A percentile compares a stretch with the other conserved stretches of the same genome.
phyloP scores from a whole-genome alignment of 2,329 filamentous ascomycete genomes.

The Fusarium xylarioides region DNA sequence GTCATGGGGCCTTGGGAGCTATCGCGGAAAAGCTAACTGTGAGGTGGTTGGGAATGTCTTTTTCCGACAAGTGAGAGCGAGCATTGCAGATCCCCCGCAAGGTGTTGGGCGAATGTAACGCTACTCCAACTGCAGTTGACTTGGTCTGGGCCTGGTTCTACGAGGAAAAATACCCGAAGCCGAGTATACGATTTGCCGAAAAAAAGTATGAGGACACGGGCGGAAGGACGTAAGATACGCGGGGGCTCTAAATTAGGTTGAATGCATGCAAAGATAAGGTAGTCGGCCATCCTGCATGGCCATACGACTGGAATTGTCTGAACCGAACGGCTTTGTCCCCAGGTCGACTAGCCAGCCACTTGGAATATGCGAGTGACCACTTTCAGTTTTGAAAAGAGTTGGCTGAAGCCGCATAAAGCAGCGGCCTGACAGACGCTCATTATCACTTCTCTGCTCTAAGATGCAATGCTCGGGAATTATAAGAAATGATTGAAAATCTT shows the following conservation, averaged over 20 bases:
- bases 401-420: background rate
- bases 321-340: background rate
- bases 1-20: no score
- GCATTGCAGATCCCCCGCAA: conserved; percentile 20
- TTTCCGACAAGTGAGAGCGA: conserved; percentile 7
- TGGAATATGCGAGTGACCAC: background rate
- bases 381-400: background rate
- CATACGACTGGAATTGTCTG: background rate
- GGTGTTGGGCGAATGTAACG: background rate
- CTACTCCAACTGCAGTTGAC: background rate
- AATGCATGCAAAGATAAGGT: background rate
- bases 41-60: background rate
- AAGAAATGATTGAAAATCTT: fast-evolving
- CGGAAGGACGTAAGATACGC: background rate
- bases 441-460: background rate
- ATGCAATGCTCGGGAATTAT: background rate
- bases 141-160: background rate
- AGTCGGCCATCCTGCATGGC: background rate
- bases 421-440: fast-evolving
- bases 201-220: background rate
- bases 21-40: background rate
- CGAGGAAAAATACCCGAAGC: background rate
- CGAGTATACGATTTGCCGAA: background rate
- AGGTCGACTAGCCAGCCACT: background rate
- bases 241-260: background rate